Evolutionary conservation across 331 rosid genomes (phyloP).

Genomic region (Rhamnella rubrinervis): DNA sequence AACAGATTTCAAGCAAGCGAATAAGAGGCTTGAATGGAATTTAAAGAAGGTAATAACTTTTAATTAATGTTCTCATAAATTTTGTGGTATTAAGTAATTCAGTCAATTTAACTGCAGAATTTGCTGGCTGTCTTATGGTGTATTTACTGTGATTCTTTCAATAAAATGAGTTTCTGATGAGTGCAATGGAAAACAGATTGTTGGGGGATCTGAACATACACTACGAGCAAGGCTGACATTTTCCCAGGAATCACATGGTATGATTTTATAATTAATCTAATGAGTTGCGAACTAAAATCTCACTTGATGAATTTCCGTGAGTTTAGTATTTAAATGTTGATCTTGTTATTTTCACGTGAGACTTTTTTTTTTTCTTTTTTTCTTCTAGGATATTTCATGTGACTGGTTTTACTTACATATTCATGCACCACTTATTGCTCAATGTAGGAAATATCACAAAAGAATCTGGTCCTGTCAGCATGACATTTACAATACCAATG

Average conservation of each 20-base stretch:
- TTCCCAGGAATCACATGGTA: constrained; percentile 71
- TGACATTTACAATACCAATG: constrained; percentile 93
- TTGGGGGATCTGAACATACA: constrained; percentile 76
- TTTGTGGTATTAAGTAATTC: constrained; percentile 1
- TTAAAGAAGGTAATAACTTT: constrained; percentile 61
- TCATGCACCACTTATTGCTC: constrained; percentile 26
- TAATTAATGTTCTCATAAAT: constrained; percentile 19
- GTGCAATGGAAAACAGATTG: constrained; percentile 51
- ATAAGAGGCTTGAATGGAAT: constrained; percentile 81
- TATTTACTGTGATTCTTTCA: constrained; percentile 3
- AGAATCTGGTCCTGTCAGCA: constrained; percentile 92
- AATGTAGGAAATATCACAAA: constrained; percentile 66
- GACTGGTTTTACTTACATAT: neutral
- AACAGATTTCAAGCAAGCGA: constrained; percentile 75
- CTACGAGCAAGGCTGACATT: constrained; percentile 79
- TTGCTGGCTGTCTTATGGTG: neutral
- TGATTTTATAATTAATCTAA: neutral
- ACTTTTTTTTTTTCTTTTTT: neutral
- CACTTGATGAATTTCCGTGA: neutral
- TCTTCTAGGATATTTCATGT: neutral
- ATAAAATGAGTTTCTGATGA: constrained; percentile 33
- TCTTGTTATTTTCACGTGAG: neutral
- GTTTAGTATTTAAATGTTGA: neutral
- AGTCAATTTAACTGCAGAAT: neutral
- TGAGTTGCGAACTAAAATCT: neutral